Evolutionary conservation across 305 asterid species (phyloP), one percentile per base, ranked within the genome.

Genomic region (Fraxinus floribunda): DNA sequence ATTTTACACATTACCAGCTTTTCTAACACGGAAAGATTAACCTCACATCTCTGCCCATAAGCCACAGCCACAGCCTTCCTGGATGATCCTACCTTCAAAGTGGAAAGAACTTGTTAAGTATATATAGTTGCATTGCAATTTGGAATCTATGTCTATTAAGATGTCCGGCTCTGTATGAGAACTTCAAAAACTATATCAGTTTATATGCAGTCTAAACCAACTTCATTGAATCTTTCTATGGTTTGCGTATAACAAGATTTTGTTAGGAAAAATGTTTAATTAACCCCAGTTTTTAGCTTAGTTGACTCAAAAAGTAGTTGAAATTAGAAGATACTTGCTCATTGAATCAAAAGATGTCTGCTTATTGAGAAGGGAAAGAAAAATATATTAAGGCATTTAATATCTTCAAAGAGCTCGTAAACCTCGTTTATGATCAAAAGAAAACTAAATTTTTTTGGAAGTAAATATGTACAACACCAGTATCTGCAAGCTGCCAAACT

Each of bases 11-110:
- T 49, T 92, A 96, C 98, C 97, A 96, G 88, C 75, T 92, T 92
- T 88, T 96, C 97, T 84, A 96, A 84, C 83, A 94, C 79, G 46
- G 91, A 32, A 79, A 96, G 87, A 87, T 94, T 96, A 80, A 83
- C 93, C 87, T 91, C 93, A 72, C 98, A 93, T 90, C 97, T 93
- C 89, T 84, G 85, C 66, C 98, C 99, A 88, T 93, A 94, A 85
- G 95, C 93, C 81, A 86, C 86, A 70, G 99, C 97, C 79, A 96
- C 93, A 82, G 92, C 84, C 89, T 91, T 94, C 91, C 99, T 91
- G 81, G 98, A 94, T 80, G 90, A 87, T 87, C 98, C 98, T 82
- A 93, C 94, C 99, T 96, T 82, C 89, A 88, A 55, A 84, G 79
- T 35, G 46, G 29, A 87, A 76, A 83, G 11, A 78, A 82, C 68